Evolutionary conservation across 2,329 filamentous ascomycete species (phyloP).

Genomic region (Pseudogymnoascus sp.): DNA sequence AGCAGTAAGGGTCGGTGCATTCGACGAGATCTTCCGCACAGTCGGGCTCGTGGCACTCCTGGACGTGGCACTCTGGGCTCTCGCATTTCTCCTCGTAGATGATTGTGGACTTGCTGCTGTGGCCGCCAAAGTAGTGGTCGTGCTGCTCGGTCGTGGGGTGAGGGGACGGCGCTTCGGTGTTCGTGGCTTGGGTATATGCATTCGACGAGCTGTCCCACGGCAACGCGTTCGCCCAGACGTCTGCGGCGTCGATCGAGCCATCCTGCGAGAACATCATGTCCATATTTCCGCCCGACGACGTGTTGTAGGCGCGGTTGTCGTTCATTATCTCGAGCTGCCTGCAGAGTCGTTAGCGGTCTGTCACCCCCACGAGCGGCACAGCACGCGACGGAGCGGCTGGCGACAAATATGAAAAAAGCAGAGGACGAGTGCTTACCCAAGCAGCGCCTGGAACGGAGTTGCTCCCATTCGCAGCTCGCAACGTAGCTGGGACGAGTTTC

Average conservation of each 20-base stretch:
- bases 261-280: neutral
- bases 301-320: neutral
- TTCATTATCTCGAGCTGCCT: slow-evolving; percentile 7
- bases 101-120: neutral
- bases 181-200: neutral
- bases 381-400: neutral
- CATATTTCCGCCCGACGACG: neutral
- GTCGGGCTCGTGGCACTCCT: neutral
- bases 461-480: neutral
- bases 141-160: neutral
- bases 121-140: neutral
- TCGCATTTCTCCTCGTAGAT: slow-evolving; percentile 6
- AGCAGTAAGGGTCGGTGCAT: neutral
- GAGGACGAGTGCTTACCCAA: neutral
- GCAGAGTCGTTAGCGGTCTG: neutral
- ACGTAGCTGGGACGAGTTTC: neutral
- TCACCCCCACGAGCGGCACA: neutral
- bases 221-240: slow-evolving; percentile 2
- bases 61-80: slow-evolving; percentile 6
- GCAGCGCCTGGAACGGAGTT: slow-evolving; percentile 1
- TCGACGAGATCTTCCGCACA: neutral
- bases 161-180: neutral
- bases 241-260: neutral
- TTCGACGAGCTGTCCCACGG: slow-evolving; percentile 3
- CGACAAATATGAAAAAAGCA: neutral